These are phyloP conservation scores for Orbilia brochopaga DNA, from an alignment of 2,329 filamentous ascomycete species.

Conservation along the genomic window DNA sequence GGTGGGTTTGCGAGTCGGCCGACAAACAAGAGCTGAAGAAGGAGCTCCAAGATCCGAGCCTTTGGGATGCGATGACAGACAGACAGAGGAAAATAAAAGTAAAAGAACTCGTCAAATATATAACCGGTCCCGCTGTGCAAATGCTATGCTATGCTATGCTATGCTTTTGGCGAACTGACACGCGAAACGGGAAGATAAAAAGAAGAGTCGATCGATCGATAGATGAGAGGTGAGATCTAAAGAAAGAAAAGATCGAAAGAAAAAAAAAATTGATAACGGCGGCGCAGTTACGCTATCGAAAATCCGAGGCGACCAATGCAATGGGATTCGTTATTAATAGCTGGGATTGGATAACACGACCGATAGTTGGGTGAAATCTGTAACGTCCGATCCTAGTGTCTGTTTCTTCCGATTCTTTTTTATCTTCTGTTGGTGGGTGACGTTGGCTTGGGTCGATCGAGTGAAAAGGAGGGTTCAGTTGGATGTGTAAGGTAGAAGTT, in stretches of 20 bases:
- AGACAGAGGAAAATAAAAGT: not conserved
- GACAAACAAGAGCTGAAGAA: not conserved
- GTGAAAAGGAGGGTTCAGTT: constrained; percentile 39
- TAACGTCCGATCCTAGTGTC: not conserved
- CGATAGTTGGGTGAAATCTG: not conserved
- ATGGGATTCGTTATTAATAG: constrained; percentile 50
- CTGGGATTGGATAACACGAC: not conserved
- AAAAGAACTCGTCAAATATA: constrained; percentile 22
- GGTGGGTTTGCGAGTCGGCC: not conserved
- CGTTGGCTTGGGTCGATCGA: not conserved
- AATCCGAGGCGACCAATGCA: not conserved
- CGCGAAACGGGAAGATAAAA: constrained; percentile 10
- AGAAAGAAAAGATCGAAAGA: too few relatives aligned
- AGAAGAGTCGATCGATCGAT: constrained; percentile 4
- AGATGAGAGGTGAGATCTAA: too few relatives aligned
- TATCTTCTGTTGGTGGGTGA: not conserved
- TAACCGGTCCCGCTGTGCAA: too few relatives aligned
- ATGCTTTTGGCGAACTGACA: constrained; percentile 14
- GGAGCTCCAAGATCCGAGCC: not conserved
- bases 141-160: constrained; percentile 24
- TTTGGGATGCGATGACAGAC: not conserved
- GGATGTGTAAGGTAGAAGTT: constrained; percentile 6
- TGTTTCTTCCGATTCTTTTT: not conserved
- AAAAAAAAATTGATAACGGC: constrained; percentile 5
- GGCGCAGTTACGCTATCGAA: constrained; percentile 31